These are phyloP conservation scores for Cyberlindnera xylosilytica DNA, from an alignment of 805 yeast species.

Conservation along the genomic window DNA sequence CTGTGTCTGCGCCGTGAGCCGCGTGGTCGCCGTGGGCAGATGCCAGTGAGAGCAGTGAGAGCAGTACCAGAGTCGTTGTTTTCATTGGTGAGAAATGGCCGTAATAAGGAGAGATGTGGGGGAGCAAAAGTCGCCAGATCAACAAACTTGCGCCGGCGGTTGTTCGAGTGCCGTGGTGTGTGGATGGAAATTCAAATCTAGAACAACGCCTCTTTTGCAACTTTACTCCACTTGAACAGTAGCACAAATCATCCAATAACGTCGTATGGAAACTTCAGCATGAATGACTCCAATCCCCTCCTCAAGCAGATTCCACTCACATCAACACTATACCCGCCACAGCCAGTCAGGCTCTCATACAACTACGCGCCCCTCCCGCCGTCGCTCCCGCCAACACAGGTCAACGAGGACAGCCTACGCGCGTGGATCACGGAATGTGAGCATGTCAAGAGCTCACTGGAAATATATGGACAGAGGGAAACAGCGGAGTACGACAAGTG, in stretches of 20 bases:
- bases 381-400: constrained; percentile 31
- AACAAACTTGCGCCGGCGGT: no score
- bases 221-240: no score
- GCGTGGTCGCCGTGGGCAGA: no score
- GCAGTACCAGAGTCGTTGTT: neutral
- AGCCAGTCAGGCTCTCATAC: constrained; percentile 49
- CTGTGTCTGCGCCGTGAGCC: constrained; percentile 23
- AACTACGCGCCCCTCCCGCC: constrained; percentile 41
- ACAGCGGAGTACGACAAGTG: constrained; percentile 29
- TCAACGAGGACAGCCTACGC: constrained; percentile 28
- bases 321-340: constrained; percentile 50
- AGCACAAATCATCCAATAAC: neutral
- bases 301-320: constrained; percentile 46
- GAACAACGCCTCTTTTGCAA: no score
- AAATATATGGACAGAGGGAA: constrained; percentile 26
- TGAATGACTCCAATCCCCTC: constrained; percentile 8
- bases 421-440: constrained; percentile 33
- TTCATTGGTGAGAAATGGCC: no score
- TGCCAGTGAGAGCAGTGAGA: neutral
- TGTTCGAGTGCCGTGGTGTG: no score
- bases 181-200: no score
- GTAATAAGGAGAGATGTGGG: no score
- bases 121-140: no score
- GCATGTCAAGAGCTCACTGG: constrained; percentile 27
- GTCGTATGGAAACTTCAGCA: neutral